phyloP scores from a whole-genome alignment of 2,329 filamentous ascomycete genomes.

The Pseudocercospora ulei region DNA sequence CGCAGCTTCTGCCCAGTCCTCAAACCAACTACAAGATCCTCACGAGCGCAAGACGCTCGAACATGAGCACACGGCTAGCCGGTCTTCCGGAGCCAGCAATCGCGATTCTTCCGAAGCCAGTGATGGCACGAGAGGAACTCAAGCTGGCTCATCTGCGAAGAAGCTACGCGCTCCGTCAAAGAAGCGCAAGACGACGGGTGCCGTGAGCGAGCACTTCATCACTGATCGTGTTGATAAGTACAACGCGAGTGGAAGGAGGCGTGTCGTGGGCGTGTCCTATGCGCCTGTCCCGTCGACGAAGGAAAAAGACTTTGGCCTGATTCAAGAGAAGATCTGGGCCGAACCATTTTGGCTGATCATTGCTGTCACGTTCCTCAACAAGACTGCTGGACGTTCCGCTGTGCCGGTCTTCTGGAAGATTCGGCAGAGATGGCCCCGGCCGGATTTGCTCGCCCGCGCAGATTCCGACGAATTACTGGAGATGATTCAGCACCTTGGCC shows the following conservation, averaged over 20 bases:
- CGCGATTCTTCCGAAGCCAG: no score
- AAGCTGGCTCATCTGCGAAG: neutral
- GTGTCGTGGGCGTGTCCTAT: constrained; percentile 37
- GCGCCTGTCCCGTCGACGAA: constrained; percentile 58
- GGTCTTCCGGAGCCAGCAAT: no score
- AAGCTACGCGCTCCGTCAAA: constrained; percentile 1
- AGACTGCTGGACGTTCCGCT: constrained; percentile 62
- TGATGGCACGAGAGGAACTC: neutral
- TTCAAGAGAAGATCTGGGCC: constrained; percentile 68
- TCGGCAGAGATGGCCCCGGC: constrained; percentile 58
- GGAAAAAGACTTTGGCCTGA: constrained; percentile 58
- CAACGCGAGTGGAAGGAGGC: constrained; percentile 27
- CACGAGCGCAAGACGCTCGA: no score
- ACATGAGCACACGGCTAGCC: no score
- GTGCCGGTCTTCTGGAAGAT: constrained; percentile 66
- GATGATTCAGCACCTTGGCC: constrained; percentile 61
- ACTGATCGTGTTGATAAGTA: constrained; percentile 28
- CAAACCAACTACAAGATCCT: no score
- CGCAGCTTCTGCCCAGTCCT: no score
- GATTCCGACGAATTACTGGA: constrained; percentile 48
- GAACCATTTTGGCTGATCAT: constrained; percentile 73
- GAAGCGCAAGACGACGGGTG: constrained; percentile 25
- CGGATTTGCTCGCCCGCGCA: constrained; percentile 52
- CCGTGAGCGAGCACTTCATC: constrained; percentile 26
- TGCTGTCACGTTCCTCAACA: constrained; percentile 75